Base-by-base conservation (phyloP, 2,329 filamentous ascomycete genomes). In the Fusarium sp. region DNA sequence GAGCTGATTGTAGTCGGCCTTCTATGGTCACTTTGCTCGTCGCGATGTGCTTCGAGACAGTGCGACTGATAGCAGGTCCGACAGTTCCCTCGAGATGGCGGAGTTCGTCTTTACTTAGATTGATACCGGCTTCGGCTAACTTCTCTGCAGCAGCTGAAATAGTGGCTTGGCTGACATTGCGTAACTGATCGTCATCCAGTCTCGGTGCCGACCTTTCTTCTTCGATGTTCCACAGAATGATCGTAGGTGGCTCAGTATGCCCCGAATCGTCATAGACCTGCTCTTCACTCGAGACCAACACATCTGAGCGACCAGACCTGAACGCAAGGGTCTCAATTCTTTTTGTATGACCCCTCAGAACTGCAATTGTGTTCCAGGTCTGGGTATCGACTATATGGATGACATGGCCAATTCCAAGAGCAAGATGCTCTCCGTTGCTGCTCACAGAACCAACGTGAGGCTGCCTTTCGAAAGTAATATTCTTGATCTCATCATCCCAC, bases 221-320 rank as follows among this genome's bases (percentile, higher is more conserved):
- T 38, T 66, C 51, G 1, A 72, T 51, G 6, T 66, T 28, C 70
- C 70, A 73, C 4, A 73, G 39, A 18, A 70, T 62, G 14, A 62
- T 66, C 11, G 47, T 64, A 9, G 65, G 35, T 20, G 51, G 12
- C 4, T 33, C 35, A 8, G 18, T 31, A 33, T 18, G 10, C 11
- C 28, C 24, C 22, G 9, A 15, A 13, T 22, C 20, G 10, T 39
- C 56, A 20, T 44, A 36, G 6, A 54, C 20, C 12, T 28, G 24
- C 22, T 58, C 41, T 20, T 31, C 65, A 28, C 60, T 45, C 1
- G 70, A 70, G 20, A 66, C 47, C 12, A 72, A 30, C 4, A 45
- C 15, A 20, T 57, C 44, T 15, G 35, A 15, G n/a, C 61, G 42
- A 3, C 24, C 30, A 2, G 70, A n/a, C 4, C 36, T 70, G 51